Conservation (phyloP, 2,329 filamentous ascomycete species). For the Nannizziopsis barbatae region DNA sequence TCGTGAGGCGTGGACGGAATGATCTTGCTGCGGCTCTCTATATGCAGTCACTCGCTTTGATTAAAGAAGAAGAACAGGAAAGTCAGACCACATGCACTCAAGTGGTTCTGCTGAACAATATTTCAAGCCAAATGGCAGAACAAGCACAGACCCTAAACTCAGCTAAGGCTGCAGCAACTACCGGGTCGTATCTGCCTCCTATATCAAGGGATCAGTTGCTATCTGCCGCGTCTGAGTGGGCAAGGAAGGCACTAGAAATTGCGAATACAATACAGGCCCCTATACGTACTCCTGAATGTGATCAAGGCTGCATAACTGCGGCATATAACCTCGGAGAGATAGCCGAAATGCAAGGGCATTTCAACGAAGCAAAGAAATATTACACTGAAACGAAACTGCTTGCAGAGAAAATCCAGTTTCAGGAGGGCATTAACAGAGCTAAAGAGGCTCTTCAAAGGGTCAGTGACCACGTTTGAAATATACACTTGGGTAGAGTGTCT, state of each 20-base stretch:
- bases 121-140: conserved; percentile 37
- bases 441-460: conserved; percentile 26
- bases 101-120: conserved; percentile 57
- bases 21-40: conserved; percentile 78
- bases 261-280: conserved; percentile 55
- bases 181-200: conserved; percentile 29
- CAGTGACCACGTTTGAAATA: conserved; percentile 12
- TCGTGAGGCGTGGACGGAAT: conserved; percentile 61
- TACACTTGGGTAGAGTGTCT: neutral
- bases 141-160: conserved; percentile 23
- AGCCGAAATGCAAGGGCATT: conserved; percentile 59
- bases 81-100: conserved; percentile 56
- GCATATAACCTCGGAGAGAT: conserved; percentile 82
- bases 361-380: conserved; percentile 52
- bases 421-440: conserved; percentile 25
- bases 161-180: conserved; percentile 24
- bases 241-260: conserved; percentile 60
- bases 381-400: conserved; percentile 59
- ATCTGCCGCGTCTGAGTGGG: conserved; percentile 64
- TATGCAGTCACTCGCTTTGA: conserved; percentile 67
- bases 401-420: conserved; percentile 26
- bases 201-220: conserved; percentile 52
- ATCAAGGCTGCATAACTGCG: conserved; percentile 68
- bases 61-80: conserved; percentile 34
- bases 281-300: conserved; percentile 64